Percentiles rank a stretch among this genome's conserved stretches.
These are phyloP conservation scores for Isoetes engelmannii DNA, from an alignment of 83 land plant species.

Conservation along the genomic window DNA sequence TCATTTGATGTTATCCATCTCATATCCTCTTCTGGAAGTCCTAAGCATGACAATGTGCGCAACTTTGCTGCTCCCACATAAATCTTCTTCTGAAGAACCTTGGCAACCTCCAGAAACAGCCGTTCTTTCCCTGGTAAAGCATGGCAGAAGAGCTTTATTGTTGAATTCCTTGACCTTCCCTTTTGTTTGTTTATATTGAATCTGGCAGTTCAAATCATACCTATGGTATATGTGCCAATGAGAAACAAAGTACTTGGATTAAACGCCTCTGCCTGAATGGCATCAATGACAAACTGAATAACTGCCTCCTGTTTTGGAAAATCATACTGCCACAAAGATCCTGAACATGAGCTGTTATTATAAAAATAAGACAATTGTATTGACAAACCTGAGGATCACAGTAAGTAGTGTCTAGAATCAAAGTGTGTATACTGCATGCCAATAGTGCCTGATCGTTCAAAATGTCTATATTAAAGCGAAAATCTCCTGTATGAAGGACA, in stretches of 20 bases:
- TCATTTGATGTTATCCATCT: conserved; percentile 85
- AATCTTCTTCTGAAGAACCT: conserved; percentile 65
- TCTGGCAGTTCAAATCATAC: conserved; percentile 25
- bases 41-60: conserved; percentile 62
- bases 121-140: conserved; percentile 71
- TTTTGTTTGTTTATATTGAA: neutral
- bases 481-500: conserved; percentile 95
- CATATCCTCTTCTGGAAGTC: conserved; percentile 61
- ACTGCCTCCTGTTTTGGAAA: conserved; percentile 97
- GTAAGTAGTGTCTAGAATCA: conserved; percentile 94
- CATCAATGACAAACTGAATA: conserved; percentile 93
- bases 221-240: conserved; percentile 93
- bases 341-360: neutral
- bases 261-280: conserved; percentile 95
- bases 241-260: conserved; percentile 87
- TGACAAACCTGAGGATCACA: conserved; percentile 75
- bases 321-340: conserved; percentile 54
- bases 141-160: neutral
- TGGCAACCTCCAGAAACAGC: conserved; percentile 85
- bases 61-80: conserved; percentile 72
- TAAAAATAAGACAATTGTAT: neutral
- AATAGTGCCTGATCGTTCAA: conserved; percentile 29
- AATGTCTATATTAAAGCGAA: conserved; percentile 74
- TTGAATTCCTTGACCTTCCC: neutral
- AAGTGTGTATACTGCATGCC: conserved; percentile 50